phyloP scores from a whole-genome alignment of 2,329 filamentous ascomycete genomes.

The Allantophomopsis cytisporea region DNA sequence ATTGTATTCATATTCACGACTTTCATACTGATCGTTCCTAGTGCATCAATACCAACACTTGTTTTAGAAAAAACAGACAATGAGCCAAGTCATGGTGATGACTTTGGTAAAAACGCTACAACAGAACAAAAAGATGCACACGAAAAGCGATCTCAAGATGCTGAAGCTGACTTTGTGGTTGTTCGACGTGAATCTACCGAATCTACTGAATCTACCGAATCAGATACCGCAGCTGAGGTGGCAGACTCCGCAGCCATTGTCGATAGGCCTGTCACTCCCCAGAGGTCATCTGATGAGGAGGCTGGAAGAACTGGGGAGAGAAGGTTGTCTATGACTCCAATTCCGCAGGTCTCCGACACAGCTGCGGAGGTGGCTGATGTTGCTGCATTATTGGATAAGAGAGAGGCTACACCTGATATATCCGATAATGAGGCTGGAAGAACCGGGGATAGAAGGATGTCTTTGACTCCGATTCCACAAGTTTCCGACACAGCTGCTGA shows the following conservation, averaged over 20 bases:
- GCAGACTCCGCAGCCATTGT: constrained; percentile 11
- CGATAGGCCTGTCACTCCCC: constrained; percentile 18
- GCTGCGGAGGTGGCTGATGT: constrained; percentile 30
- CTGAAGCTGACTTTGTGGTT: constrained; percentile 18
- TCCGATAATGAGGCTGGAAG: neutral
- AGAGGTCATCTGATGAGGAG: constrained; percentile 18
- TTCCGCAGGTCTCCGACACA: constrained; percentile 25
- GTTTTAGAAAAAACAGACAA: constrained; percentile 21
- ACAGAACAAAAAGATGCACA: constrained; percentile 19
- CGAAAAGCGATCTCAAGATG: constrained; percentile 17
- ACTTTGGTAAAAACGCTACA: constrained; percentile 20
- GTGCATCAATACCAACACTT: constrained; percentile 10
- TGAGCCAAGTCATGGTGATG: constrained; percentile 19
- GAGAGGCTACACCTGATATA: constrained; percentile 10
- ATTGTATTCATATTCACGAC: neutral
- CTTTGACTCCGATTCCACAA: constrained; percentile 24
- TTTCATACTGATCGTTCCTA: neutral
- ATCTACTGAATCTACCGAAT: constrained; percentile 10
- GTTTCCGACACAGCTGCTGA: constrained; percentile 29
- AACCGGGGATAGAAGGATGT: constrained; percentile 19
- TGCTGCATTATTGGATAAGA: constrained; percentile 22
- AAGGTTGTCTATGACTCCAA: constrained; percentile 23
- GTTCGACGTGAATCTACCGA: constrained; percentile 11
- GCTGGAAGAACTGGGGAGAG: constrained; percentile 19
- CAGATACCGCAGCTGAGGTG: constrained; percentile 13